These are phyloP conservation scores for Tulasnella sp. DNA, from an alignment of 768 basidiomycete genomes.

Conservation along the genomic window DNA sequence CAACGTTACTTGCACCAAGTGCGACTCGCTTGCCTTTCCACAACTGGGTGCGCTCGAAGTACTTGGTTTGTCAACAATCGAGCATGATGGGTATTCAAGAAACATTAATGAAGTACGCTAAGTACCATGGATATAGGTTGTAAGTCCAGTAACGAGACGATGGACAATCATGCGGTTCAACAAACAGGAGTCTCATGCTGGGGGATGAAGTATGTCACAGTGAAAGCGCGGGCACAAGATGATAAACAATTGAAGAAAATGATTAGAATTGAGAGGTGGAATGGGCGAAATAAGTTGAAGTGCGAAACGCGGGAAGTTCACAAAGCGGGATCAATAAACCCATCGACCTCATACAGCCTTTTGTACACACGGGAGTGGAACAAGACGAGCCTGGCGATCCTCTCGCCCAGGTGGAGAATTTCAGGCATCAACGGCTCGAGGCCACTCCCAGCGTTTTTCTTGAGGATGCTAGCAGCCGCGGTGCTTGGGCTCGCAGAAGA, in stretches of 20 bases:
- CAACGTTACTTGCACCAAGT: too few species aligned
- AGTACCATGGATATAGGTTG: too few species aligned
- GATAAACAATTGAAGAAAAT: slow-evolving; percentile 45
- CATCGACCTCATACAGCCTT: slow-evolving; percentile 62
- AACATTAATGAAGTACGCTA: too few species aligned
- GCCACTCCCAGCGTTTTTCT: slow-evolving; percentile 36
- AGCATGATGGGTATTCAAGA: too few species aligned
- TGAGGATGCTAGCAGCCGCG: slow-evolving; percentile 2
- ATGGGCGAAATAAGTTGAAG: slow-evolving; percentile 25
- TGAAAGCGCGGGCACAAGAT: slow-evolving; percentile 35
- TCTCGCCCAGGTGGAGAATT: slow-evolving; percentile 54
- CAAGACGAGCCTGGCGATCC: slow-evolving; percentile 57
- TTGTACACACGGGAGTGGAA: slow-evolving; percentile 70
- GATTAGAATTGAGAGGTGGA: slow-evolving; percentile 37
- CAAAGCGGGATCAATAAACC: slow-evolving; percentile 36
- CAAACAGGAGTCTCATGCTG: not conserved
- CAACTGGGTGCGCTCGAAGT: too few species aligned
- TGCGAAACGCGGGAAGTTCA: slow-evolving; percentile 27
- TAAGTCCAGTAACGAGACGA: too few species aligned
- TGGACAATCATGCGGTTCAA: too few species aligned
- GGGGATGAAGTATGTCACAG: slow-evolving; percentile 14
- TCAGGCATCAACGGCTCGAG: slow-evolving; percentile 65
- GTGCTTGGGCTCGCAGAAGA: slow-evolving; percentile 24
- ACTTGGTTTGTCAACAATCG: too few species aligned
- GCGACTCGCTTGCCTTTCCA: too few species aligned